These are phyloP conservation scores for Pseudomassariella vexata DNA, from an alignment of 2,329 filamentous ascomycete genomes.

Conservation along the genomic window DNA sequence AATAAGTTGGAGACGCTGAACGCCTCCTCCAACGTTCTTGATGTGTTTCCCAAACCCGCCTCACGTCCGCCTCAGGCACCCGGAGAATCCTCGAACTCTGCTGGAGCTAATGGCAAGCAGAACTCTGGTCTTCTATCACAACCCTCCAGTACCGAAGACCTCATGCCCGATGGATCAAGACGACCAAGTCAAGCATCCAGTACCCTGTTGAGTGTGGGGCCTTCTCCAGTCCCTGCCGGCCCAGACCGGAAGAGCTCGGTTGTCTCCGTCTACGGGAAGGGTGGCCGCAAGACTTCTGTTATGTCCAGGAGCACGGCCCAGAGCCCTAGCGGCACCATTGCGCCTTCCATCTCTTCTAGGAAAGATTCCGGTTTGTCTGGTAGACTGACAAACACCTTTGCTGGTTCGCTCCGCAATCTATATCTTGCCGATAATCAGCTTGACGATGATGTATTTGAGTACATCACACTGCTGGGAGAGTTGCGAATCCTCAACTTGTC, in stretches of 20 bases:
- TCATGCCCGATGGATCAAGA: conserved; percentile 52
- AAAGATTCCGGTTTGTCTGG: conserved; percentile 89
- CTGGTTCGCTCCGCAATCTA: conserved; percentile 74
- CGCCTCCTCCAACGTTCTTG: conserved; percentile 88
- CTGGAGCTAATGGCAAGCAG: conserved; percentile 35
- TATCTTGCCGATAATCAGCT: conserved; percentile 91
- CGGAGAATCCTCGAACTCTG: conserved; percentile 36
- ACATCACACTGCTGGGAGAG: conserved; percentile 76
- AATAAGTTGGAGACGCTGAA: conserved; percentile 87
- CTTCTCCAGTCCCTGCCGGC: conserved; percentile 58
- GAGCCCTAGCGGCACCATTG: conserved; percentile 39
- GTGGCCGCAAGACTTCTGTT: conserved; percentile 79
- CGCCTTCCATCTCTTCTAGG: conserved; percentile 50
- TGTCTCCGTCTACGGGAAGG: conserved; percentile 72
- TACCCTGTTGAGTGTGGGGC: conserved; percentile 68
- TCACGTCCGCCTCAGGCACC: conserved; percentile 61
- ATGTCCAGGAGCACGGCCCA: conserved; percentile 57
- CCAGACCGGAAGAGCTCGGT: conserved; percentile 75
- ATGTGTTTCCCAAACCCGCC: conserved; percentile 82
- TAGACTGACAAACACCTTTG: conserved; percentile 79
- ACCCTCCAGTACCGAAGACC: conserved; percentile 72
- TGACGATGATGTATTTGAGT: conserved; percentile 91
- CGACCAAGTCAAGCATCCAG: conserved; percentile 82
- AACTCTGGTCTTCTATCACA: conserved; percentile 44
- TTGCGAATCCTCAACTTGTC: conserved; percentile 86